Evolutionary conservation across 2,329 filamentous ascomycete genomes (phyloP), one percentile per base, ranked within the genome.

Genomic region (Rugonectria rugulosa): DNA sequence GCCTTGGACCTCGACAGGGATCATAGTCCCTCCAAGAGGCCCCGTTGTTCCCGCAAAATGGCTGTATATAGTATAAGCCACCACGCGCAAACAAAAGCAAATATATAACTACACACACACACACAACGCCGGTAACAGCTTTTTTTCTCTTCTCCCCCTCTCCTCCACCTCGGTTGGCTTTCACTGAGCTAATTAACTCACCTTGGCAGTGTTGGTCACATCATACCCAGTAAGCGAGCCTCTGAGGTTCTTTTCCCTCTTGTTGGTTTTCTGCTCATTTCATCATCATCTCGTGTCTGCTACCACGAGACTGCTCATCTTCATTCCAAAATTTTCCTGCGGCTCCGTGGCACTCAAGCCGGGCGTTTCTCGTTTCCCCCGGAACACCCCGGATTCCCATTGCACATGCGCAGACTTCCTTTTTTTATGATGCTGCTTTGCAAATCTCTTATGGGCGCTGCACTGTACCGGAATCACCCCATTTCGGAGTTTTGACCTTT

Each of bases 331-430:
- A n/a, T n/a, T n/a, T n/a, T n/a, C n/a, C n/a, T n/a, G 26, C 53
- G 47, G 48, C 32, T 51, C 46, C 53, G 46, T 36, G 15, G 26
- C 15, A 11, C 24, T 14, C 40, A 51, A 51, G 24, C 56, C 61
- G 56, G 61, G 24, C 36, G 20, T 55, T 60, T 60, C 43, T 63
- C 61, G 56, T 62, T 49, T 26, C 31, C 45, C 42, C 53, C 59
- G 59, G 55, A 37, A 55, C 21, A 55, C 57, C 42, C 59, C 51
- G 59, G 59, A 56, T 61, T 57, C n/a, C n/a, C n/a, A 29, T 29
- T 44, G 24, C 15, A n/a, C 14, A 23, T n/a, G 48, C n/a, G 38
- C 6, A 19, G 5, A 11, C 17, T 38, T 17, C 36, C 36, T 10
- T 15, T 36, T 27, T 15, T 40, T 48, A 17, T 41, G 20, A 32